Evolutionary conservation across 2,329 filamentous ascomycete genomes (phyloP), one percentile per base, ranked within the genome.

Genomic region (Colletotrichum salicis): DNA sequence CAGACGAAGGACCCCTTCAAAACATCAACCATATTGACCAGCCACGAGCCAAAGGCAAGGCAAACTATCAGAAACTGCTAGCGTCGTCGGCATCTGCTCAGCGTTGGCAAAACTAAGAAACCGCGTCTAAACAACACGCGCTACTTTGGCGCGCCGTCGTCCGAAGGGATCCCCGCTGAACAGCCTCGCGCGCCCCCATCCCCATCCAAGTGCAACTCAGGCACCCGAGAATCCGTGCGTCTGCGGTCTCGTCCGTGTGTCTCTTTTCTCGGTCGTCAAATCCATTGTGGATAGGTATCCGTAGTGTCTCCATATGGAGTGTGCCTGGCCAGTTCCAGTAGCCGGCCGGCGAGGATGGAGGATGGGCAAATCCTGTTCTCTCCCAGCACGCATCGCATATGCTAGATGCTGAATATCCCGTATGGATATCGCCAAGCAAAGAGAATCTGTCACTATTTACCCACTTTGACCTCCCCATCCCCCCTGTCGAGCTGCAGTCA

Each of bases 201-300:
- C 41, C 41, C 19, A 19, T 48, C 19, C 33, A 12, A 35, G 41
- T 48, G 7, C 19, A 48, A 48, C 15, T 48, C 41, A 48, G 41
- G 41, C 41, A 48, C 41, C 41, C 41, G 41, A 48, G 19, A 48
- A 48, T 55, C 68, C 27, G 58, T 68, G 51, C 67, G 58, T 68
- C n/a, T 13, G 29, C 6, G 3, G 45, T 12, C 19, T 51, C 19
- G 59, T 51, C 59, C 52, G 29, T 67, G 57, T 71, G 60, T 71
- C 51, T 37, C 68, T 71, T 52, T 54, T 48, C 19, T 48, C 19
- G 41, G 41, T 48, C 41, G 19, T 48, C 41, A 5, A 48, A 29
- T 27, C 37, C 15, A 19, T 48, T 61, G 24, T 51, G 41, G 12
- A 19, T 19, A 10, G 37, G 37, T 41, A 41, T 41, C 37, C 37